Percentiles rank a stretch among this genome's conserved stretches.
Evolutionary conservation across 306 rosid species (phyloP).

Genomic region (Rosa multiflora): DNA sequence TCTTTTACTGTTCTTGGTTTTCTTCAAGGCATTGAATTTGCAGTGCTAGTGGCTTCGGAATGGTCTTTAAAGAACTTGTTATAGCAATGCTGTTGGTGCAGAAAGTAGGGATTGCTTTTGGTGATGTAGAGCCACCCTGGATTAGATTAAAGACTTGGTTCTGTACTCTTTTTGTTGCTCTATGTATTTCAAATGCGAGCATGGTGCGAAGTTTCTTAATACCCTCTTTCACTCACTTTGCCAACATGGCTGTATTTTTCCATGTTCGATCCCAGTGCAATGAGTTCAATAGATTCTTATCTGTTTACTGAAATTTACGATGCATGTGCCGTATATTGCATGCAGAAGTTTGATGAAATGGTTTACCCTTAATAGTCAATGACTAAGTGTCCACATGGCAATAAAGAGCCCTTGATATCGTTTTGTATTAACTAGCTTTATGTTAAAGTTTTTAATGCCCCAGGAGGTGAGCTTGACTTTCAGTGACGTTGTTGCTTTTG

Average conservation of each 20-base stretch:
- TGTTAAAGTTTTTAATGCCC: not conserved
- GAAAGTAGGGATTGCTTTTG: not conserved
- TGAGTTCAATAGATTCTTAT: not conserved
- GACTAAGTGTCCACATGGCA: not conserved
- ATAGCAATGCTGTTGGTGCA: constrained; percentile 2
- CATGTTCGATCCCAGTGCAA: not conserved
- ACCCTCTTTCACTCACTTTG: not conserved
- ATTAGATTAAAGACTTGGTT: not conserved
- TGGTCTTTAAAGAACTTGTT: not conserved
- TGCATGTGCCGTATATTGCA: not conserved
- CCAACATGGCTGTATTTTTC: not conserved
- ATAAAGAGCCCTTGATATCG: not conserved
- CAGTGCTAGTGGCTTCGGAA: not conserved
- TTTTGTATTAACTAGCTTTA: not conserved
- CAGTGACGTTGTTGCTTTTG: constrained; percentile 16
- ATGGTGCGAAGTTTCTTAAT: not conserved
- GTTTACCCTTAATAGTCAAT: not conserved
- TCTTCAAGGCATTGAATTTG: not conserved
- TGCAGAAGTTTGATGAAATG: not conserved
- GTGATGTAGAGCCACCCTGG: not conserved
- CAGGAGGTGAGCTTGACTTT: not conserved
- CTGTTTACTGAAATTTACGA: not conserved
- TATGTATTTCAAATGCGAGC: not conserved
- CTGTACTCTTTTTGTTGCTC: not conserved
- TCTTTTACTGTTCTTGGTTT: not conserved